Evolutionary conservation across 2,329 filamentous ascomycete genomes (phyloP), one percentile per base, ranked within the genome.

Genomic region (Fusarium sp.): DNA sequence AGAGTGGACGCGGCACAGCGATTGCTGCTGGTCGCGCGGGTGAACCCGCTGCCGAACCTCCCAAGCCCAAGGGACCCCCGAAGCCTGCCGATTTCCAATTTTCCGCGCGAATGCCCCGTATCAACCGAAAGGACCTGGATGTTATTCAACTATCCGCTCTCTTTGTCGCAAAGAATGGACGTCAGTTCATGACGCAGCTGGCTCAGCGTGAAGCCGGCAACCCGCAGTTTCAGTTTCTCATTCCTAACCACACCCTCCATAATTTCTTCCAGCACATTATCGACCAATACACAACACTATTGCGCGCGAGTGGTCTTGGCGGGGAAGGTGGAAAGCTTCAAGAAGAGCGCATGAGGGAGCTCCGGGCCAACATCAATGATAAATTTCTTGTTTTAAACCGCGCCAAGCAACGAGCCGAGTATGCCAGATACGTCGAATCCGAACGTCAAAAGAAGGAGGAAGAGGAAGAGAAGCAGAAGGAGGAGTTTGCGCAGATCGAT

Each of bases 91-190:
- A 93, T 70, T 98, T 96, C 72, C 86, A 91, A 67, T 99, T 97
- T 79, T 97, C 92, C 52, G 93, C 95, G 68, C 90, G 93, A 73
- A 97, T 98, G 92, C 95, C 95, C 54, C 94, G 93, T 67, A 97
- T 99, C 78, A 97, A 90, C 77, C 92, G 96, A 64, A 91, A 96
- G 76, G 95, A 99, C 82, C 79, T 98, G 62, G 86, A 89, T 67
- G 82, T 88, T 45, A 82, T 90, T 52, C 82, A 85, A 52, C 78
- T 97, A 71, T 97, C 94, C 32, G 95, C 95, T 17, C 81, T 96
- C 23, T 97, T 95, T 76, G 92, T 94, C 45, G 95, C 95, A 48
- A 93, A 94, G 77, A 94, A 96, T 71, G 95, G 95, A 13, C 88
- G 93, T 59, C 88, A 90, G 59, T 99, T 95, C 78, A 92, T 97